Conservation (phyloP, 495 filamentous ascomycete genomes). For the Penicillium canariense region DNA sequence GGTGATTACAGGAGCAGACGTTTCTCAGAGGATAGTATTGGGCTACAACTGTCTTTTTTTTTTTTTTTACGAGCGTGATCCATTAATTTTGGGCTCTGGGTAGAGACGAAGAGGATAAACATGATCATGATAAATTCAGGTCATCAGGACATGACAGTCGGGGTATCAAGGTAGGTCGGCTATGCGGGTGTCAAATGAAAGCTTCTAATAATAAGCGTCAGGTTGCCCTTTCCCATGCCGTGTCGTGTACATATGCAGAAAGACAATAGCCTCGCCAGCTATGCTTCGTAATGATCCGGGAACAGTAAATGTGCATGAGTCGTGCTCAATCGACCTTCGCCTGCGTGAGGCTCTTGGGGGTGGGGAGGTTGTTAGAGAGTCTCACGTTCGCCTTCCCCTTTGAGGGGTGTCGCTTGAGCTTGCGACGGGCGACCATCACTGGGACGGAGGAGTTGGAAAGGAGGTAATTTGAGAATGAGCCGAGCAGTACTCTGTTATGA, state of each 20-base stretch:
- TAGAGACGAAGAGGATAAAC: neutral
- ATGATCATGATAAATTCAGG: neutral
- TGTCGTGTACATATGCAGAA: neutral
- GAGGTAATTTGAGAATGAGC: constrained; percentile 95
- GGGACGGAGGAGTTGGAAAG: constrained; percentile 96
- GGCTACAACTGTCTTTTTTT: no score
- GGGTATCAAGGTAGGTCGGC: neutral
- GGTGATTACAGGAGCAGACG: no score
- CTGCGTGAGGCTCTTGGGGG: constrained; percentile 58
- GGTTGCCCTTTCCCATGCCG: neutral
- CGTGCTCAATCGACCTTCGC: neutral
- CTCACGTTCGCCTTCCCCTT: constrained; percentile 62
- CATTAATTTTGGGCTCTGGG: neutral
- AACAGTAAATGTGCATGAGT: neutral
- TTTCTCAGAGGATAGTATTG: no score
- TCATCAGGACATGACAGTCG: neutral
- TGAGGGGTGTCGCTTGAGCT: constrained; percentile 64
- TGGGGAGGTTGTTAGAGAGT: constrained; percentile 68
- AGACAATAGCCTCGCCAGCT: neutral
- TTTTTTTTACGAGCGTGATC: no score
- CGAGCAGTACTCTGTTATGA: constrained; percentile 71
- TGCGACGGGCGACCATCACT: constrained; percentile 87
- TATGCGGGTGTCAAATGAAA: neutral
- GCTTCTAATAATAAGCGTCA: neutral
- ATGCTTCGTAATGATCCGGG: neutral